Base-by-base conservation (phyloP, 2,329 filamentous ascomycete species). In the Paraconiothyrium sp. region DNA sequence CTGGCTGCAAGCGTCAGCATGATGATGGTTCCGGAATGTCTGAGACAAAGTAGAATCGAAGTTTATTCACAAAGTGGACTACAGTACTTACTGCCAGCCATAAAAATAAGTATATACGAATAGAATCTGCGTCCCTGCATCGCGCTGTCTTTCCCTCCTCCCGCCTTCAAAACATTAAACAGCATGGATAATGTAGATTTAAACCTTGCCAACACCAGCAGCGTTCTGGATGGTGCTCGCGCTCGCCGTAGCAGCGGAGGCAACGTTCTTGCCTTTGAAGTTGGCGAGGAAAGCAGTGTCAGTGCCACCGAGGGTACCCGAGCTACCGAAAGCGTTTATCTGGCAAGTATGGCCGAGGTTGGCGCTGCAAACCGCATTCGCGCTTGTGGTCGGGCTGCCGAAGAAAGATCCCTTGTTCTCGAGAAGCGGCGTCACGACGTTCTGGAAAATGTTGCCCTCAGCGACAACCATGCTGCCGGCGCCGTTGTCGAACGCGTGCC, bases 371-470 rank as follows among this genome's bases (percentile, higher is more conserved):
- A 70, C 71, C 22, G 75, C 68, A 69, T 81, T 82, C 37, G 77
- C 73, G 48, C 62, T 71, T 20, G 76, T 62, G 48, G 61, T 66
- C 7, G 77, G 76, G 0, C 73, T 64, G 16, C 78, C 77, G 65
- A 82, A 83, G 51, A 82, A 66, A 63, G 78, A 60, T 8, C 81
- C 82, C n/a, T 69, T 66, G 57, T 79, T 75, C 61, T 83, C 79
- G 50, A 84, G 74, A 56, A 76, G 70, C 22, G 80, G 73, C 22
- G 78, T 76, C 14, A 75, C 72, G 57, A 88, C 81, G 67, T 86
- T 84, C 75, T 86, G 82, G 80, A 88, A 88, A 51, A 85, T 76
- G 68, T 86, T 88, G 41, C 86, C 86, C 76, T 88, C 86, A 2
- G 83, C 83, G 24, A 88, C 78, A 47, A 86, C 81, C 63, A 67